Base-by-base conservation (phyloP, 2,329 filamentous ascomycete species). In the Colletotrichum australisinense region DNA sequence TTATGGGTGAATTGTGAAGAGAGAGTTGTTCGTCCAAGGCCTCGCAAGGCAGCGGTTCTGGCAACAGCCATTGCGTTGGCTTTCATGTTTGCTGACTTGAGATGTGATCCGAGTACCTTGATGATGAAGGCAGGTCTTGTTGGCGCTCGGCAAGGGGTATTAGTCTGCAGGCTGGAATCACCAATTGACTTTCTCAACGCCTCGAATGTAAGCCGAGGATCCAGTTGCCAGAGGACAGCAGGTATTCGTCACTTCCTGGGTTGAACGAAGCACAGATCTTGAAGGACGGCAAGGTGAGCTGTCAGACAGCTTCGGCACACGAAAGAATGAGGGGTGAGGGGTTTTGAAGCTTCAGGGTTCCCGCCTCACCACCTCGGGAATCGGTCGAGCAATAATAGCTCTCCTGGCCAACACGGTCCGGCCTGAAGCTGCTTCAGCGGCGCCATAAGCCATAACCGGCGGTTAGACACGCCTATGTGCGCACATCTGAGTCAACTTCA, bases 341-440 rank as follows among this genome's bases (percentile, higher is more conserved):
- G 67, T 70, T 73, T 73, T 60, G 70, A 60, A 69, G 70, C 67
- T 70, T 60, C 32, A 73, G 60, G 66, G 66, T 60, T 73, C 55
- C 26, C 11, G 28, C 30, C 59, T 57, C 52, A 65, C 28, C 30
- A 55, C 52, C 63, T 62, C 53, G 55, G 66, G 26, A 60, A 35
- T 62, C 56, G 35, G 60, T 66, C 60, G 46, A 73, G 70, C 67
- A 57, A 8, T 28, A 35, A 11, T 32, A 6, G 14, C 49, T 56
- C 59, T 38, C 49, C 52, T 58, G 26, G 16, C 52, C 24, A 38
- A 14, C 26, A 49, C 22, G 42, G 66, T 55, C 32, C 42, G 49
- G 58, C 56, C 46, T 28, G 63, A 55, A 49, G 67, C 26, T 59
- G 49, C 8, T 32, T 30, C 57, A 24, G 49, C 65, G 19, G 35